A percentile compares a stretch with the other conserved stretches of the same genome.
These are phyloP conservation scores for Tuber melanosporum DNA, from an alignment of 495 filamentous ascomycete species.

Conservation along the genomic window DNA sequence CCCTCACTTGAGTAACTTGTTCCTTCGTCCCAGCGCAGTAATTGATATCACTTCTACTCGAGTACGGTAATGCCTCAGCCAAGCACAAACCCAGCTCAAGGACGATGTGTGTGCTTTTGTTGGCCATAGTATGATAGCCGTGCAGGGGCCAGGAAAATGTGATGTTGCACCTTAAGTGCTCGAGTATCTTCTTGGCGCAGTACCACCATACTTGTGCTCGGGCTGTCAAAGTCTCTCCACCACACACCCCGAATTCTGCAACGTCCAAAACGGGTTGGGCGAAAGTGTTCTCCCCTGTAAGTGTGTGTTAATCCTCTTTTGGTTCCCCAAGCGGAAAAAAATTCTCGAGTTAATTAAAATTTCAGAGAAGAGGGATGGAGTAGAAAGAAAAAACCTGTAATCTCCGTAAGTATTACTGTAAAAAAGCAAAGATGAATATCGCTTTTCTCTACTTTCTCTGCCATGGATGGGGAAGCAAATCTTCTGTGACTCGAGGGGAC, in stretches of 20 bases:
- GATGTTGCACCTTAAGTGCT: constrained; percentile 13
- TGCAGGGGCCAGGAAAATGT: constrained; percentile 30
- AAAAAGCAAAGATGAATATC: constrained; percentile 5
- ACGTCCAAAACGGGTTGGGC: constrained; percentile 29
- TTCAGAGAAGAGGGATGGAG: not conserved
- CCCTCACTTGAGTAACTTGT: constrained; percentile 14
- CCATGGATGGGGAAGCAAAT: not conserved
- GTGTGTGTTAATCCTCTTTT: not conserved
- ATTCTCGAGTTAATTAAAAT: not conserved
- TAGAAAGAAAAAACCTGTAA: constrained; percentile 19
- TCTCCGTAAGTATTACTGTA: constrained; percentile 6
- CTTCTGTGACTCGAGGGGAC: not conserved
- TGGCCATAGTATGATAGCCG: constrained; percentile 16
- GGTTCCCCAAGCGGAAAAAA: not conserved
- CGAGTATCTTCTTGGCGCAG: too few species aligned
- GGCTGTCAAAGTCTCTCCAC: constrained; percentile 31
- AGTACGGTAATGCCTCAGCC: not conserved
- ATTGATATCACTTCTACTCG: constrained; percentile 6
- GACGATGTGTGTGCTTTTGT: constrained; percentile 21
- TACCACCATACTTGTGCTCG: constrained; percentile 9
- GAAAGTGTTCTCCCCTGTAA: constrained; percentile 3
- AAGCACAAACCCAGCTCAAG: constrained; percentile 17
- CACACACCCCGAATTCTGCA: not conserved
- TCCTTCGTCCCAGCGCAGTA: constrained; percentile 11
- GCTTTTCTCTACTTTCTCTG: not conserved